Conservation (phyloP, 2,329 filamentous ascomycete species). For the Metarhizium guizhouense region DNA sequence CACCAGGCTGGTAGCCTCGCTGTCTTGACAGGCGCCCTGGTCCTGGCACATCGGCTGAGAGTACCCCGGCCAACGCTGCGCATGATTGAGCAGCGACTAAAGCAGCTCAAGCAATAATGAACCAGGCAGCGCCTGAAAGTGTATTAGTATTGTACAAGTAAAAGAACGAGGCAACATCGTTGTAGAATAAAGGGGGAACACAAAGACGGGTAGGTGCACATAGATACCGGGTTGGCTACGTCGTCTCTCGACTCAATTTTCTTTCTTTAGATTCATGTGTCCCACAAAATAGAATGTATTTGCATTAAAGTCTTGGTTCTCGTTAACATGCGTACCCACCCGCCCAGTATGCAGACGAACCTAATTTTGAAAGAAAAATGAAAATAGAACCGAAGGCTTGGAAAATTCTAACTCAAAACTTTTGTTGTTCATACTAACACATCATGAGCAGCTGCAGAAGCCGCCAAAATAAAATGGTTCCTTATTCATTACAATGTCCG, state of each 20-base stretch:
- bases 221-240: background rate
- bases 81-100: slow-evolving; percentile 45
- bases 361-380: background rate
- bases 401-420: background rate
- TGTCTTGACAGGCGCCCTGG: slow-evolving; percentile 70
- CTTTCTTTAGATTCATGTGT: background rate
- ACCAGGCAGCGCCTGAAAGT: background rate
- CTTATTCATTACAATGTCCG: slow-evolving; percentile 20
- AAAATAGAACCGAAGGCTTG: background rate
- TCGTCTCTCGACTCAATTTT: slow-evolving; percentile 4
- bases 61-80: slow-evolving; percentile 57
- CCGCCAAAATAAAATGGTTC: slow-evolving; percentile 12
- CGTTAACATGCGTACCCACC: background rate
- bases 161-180: background rate
- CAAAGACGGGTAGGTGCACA: background rate
- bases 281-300: background rate
- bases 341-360: background rate
- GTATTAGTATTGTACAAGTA: background rate
- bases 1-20: slow-evolving; percentile 89
- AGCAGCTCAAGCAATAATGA: slow-evolving; percentile 15
- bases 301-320: slow-evolving; percentile 2
- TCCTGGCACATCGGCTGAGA: slow-evolving; percentile 71
- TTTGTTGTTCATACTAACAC: slow-evolving; percentile 22
- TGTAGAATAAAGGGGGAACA: background rate
- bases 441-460: slow-evolving; percentile 16